Base-by-base conservation (phyloP, 2,329 filamentous ascomycete species). In the Hymenoscyphus occultus region DNA sequence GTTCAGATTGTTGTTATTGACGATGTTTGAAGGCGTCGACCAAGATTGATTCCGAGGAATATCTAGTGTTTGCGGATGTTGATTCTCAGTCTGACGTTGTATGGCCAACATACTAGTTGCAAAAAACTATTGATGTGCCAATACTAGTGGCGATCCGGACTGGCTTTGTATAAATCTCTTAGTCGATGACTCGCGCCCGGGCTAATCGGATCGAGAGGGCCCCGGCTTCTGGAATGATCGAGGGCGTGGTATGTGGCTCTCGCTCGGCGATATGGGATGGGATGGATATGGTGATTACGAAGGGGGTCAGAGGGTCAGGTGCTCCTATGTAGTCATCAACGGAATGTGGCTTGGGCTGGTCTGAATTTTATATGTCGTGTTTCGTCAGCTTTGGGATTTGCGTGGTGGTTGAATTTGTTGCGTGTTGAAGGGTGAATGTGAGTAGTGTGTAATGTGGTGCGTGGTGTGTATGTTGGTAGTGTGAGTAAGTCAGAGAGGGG, bases 11-110 rank as follows among this genome's bases (percentile, higher is more conserved):
- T 39, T 56, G 51, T 62, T 56, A 14, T 54, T 54, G n/a, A 39
- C 13, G 28, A 57, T 56, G 12, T 9, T 31, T 14, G 48, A 48
- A 14, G 39, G n/a, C 16, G 22, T 60, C 19, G 39, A n/a, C 28
- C 39, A 57, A 5, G 39, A 48, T 57, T 62, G 60, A 32, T 39
- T 14, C 32, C 56, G 60, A 40, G 60, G 60, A 57, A 62, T 62
- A 48, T 62, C 45, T n/a, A 57, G 51, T 6, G 32, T 42, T 39
- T 54, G 40, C 28, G 59, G 59, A 16, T 61, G 19, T 61, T 14
- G 59, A 32, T 61, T 42, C 45, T 61, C 59, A 51, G 40, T n/a
- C 59, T 61, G 60, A 62, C 60, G 60, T 62, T 32, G 60, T 62
- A 57, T 57, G 31, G 60, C 60, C 60, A 62, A 62, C 60, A 62